Conservation (phyloP, 2,329 filamentous ascomycete genomes). For the Teratosphaeria destructans region DNA sequence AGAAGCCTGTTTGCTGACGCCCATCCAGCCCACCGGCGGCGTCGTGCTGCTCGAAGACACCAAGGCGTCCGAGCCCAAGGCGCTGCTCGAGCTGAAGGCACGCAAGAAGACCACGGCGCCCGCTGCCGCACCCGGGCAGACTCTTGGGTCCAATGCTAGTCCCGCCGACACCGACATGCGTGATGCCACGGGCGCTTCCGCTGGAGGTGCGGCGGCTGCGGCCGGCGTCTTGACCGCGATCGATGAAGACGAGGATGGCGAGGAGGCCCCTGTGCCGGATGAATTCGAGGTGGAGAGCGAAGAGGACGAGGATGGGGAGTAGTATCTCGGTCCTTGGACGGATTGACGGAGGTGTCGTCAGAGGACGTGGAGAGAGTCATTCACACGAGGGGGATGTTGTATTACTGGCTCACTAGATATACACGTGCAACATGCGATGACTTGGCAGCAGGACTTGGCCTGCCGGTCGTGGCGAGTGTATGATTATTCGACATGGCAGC, state of each 20-base stretch:
- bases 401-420: background rate
- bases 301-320: slow-evolving; percentile 35
- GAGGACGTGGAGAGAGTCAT: background rate
- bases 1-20: background rate
- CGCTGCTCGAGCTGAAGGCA: slow-evolving; percentile 80
- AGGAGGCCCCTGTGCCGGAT: slow-evolving; percentile 58
- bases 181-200: slow-evolving; percentile 9
- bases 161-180: slow-evolving; percentile 24
- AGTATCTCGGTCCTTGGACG: background rate
- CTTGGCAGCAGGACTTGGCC: background rate
- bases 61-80: slow-evolving; percentile 65
- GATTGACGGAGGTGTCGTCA: background rate
- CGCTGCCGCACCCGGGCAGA: slow-evolving; percentile 21
- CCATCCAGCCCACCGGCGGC: slow-evolving; percentile 70
- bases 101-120: slow-evolving; percentile 55
- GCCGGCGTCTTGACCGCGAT: slow-evolving; percentile 76
- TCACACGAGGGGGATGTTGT: background rate
- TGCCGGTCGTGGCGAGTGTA: background rate
- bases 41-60: slow-evolving; percentile 86
- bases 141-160: slow-evolving; percentile 5
- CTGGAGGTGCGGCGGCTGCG: slow-evolving; percentile 29
- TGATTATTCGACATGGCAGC: background rate
- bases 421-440: background rate
- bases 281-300: slow-evolving; percentile 72
- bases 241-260: slow-evolving; percentile 70